Base-by-base conservation (phyloP, 768 basidiomycete species). In the Hypholoma fasciculare region DNA sequence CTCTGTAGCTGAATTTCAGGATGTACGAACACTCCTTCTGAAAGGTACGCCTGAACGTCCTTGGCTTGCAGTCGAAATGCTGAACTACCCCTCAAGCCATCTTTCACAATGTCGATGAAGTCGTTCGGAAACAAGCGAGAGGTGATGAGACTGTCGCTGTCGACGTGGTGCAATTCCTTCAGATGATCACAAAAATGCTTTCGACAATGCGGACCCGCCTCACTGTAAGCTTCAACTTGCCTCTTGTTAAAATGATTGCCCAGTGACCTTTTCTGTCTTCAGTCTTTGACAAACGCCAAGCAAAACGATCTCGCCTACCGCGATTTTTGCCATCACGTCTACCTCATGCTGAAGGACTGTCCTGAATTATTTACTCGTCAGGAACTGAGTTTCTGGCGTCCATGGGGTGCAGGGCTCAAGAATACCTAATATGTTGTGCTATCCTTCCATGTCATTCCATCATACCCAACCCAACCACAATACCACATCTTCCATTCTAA, bases 121-220 rank as follows among this genome's bases (percentile, higher is more conserved):
- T 67, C n/a, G 67, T 85, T 54, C 67, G 60, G 16, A 53, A 60
- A 36, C 69, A 72, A 54, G 49, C 54, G 4, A 54, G 67, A 58
- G 67, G 65, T 20, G 34, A 69, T 52, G 65, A 62, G 27, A 62
- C 52, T 14, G 37, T 63, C 26, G 34, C 30, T 14, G 36, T 68
- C 27, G 69, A 73, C 58, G 76, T 78, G 63, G 68, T 78, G 55
- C 64, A 57, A 17, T 80, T 77, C 44, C 63, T 78, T 14, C 76
- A 76, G 4, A 71, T 76, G 50, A 71, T 79, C 48, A 72, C 78
- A 5, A 72, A 63, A 37, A 77, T 86, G 71, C 72, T 87, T 27
- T 77, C 80, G 19, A 70, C 78, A 1, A 83, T 89, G 82, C 72
- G 80, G 19, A 74, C 75, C 30, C 77, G 77, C 39, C 71, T 74